Percentiles rank a stretch among this genome's conserved stretches.
Evolutionary conservation across 164 flowering plant species (phyloP).

Genomic region (Dillenia suffruticosa): DNA sequence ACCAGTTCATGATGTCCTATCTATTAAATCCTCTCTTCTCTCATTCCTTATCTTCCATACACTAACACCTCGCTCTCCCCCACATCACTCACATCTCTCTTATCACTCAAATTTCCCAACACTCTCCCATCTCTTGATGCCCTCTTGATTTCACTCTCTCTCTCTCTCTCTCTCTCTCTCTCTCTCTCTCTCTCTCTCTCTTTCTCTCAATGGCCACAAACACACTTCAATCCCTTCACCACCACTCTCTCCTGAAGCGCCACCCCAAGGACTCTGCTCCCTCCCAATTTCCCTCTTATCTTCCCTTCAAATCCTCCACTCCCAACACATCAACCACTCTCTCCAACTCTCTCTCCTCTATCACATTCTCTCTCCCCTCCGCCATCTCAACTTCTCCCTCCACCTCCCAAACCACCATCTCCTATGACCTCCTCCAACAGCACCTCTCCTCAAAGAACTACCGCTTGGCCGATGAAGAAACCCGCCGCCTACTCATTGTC

Average conservation of each 20-base stretch:
- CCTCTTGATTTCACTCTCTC: background rate
- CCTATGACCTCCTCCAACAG: conserved; percentile 55
- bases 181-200: conserved; percentile 15
- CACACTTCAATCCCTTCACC: conserved; percentile 38
- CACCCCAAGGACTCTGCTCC: conserved; percentile 23
- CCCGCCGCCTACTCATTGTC: conserved; percentile 79
- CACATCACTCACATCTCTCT: conserved; percentile 2
- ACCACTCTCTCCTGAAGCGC: conserved; percentile 24
- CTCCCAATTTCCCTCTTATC: conserved; percentile 18
- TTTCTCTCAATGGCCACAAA: conserved; percentile 41
- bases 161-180: background rate
- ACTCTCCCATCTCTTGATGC: conserved; percentile 9
- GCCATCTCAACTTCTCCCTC: conserved; percentile 24
- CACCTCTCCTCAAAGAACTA: conserved; percentile 50
- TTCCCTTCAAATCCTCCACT: conserved; percentile 28
- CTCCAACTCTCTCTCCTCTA: conserved; percentile 18
- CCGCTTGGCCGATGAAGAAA: conserved; percentile 86
- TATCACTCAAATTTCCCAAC: background rate
- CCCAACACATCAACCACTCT: conserved; percentile 15
- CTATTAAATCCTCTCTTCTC: conserved; percentile 22
- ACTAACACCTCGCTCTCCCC: conserved; percentile 1
- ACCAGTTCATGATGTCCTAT: conserved; percentile 17
- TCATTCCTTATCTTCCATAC: conserved; percentile 22
- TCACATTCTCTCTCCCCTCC: conserved; percentile 20
- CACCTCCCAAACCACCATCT: conserved; percentile 28